Evolutionary conservation across 129 eudicot genomes (phyloP), one percentile per base, ranked within the genome.

Genomic region (Chrysanthemum lavandulifolium): DNA sequence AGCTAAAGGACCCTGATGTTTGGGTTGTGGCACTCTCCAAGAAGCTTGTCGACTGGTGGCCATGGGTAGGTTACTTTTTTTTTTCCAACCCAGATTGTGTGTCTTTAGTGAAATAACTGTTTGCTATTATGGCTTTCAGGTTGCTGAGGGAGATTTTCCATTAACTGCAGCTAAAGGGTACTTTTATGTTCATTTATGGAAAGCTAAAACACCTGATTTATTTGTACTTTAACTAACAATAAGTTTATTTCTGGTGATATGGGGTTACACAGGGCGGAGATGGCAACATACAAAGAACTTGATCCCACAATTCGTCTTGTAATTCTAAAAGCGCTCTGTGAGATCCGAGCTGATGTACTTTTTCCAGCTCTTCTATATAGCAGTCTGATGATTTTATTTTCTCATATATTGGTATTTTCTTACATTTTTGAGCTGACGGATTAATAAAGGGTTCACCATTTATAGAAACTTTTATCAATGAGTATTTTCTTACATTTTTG

Each of bases 11-110:
- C 61, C 52, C 91, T 48, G 91, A 83, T 81, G 89, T 70, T 31
- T 94, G 98, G 98, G 84, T 94, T 59, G 70, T 79, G 18, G 65
- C 63, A 64, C 88, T 94, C 67, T 84, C 85, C 68, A 94, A 82
- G 81, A 84, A 87, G 81, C 96, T 94, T 68, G 65, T 72, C 27
- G 61, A 68, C 72, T 94, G 98, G 98, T 94, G 98, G 98, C 96
- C 89, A 52, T 88, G 97, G 98, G 98, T 94, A 83, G 60, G 93
- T 71, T 57, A 65, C 69, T 27, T 4, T 25, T 14, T 69, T 9
- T 4, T 6, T 13, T 2, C 45, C 50, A 52, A n/a, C 19, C 49
- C 14, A 14, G 43, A 63, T 45, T 65, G 25, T n/a, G 19, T 2
- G 56, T 74, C 14, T 61, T 13, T 7, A 57, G 51, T 58, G 21